Evolutionary conservation across 2,329 filamentous ascomycete genomes (phyloP), one percentile per base, ranked within the genome.

Genomic region (Cercospora janseana): DNA sequence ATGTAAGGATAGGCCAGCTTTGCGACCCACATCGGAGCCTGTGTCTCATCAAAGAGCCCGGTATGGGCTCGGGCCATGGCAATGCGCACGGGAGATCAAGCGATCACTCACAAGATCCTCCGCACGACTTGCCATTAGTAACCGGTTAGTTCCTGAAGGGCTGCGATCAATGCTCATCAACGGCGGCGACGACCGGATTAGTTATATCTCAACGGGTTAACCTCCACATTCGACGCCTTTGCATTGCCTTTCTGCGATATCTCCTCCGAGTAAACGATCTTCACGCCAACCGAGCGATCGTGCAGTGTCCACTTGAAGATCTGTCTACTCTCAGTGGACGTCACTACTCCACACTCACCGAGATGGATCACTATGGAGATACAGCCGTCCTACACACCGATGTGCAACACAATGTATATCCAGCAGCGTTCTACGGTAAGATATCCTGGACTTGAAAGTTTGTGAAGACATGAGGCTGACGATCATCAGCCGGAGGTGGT

Each of bases 61-160:
- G 29, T 20, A 23, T 46, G 32, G 31, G 23, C 43, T 38, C 28
- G 44, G 21, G 32, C 20, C 29, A 24, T 18, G 31, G 23, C 7
- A 21, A 29, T 28, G 32, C 32, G 46, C 24, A 16, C 18, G 38
- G 46, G 28, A 42, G 37, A 35, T 26, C 46, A 49, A 46, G 26
- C 34, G 46, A 49, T 49, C 46, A 42, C 37, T 43, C 35, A 35
- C 46, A 18, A 49, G 46, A 23, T 43, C 46, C 37, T 49, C 38
- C 46, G 46, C 46, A 49, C 16, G 21, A 34, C 32, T 34, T 38
- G 29, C 18, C 12, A 18, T 46, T 35, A 46, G 42, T 18, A 38
- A 21, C 44, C 44, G 13, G 23, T 47, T 47, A 38, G 44, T 23
- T 21, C 40, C n/a, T 34, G 28, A 47, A 37, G 21, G 31, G 32